phyloP scores from a whole-genome alignment of 2,329 filamentous ascomycete species.

The Fusarium pseudocircinatum region DNA sequence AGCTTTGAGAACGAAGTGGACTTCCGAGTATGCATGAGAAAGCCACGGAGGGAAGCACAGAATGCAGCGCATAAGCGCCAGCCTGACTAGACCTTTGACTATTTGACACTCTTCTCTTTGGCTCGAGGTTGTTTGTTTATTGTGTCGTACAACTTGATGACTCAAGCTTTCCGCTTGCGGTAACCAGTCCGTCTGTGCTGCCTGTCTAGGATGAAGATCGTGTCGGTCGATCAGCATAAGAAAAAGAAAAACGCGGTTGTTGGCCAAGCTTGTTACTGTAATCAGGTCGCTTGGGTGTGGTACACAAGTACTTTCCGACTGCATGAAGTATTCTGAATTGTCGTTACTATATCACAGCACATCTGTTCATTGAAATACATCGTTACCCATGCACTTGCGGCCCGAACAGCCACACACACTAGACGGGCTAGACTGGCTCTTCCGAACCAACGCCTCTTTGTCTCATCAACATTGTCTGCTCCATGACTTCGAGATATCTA shows the following conservation, averaged over 20 bases:
- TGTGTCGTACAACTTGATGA: conserved; percentile 15
- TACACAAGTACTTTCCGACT: conserved; percentile 4
- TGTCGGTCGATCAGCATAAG: conserved; percentile 23
- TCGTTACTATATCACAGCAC: background rate
- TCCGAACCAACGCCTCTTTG: background rate
- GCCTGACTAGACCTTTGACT: conserved; percentile 15
- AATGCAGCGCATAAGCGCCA: conserved; percentile 42
- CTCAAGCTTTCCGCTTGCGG: conserved; percentile 23
- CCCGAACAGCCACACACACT: background rate
- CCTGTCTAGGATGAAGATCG: conserved; percentile 22
- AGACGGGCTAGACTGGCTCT: background rate
- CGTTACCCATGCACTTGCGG: background rate
- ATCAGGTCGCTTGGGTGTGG: conserved; percentile 17
- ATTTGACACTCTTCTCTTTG: conserved; percentile 16
- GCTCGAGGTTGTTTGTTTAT: conserved; percentile 31
- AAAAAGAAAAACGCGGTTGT: conserved; percentile 29
- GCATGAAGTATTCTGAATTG: background rate
- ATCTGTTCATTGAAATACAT: background rate
- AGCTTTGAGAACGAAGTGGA: background rate
- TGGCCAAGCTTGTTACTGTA: conserved; percentile 18
- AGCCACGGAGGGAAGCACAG: conserved; percentile 3
- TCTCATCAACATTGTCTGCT: background rate
- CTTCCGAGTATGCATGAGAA: background rate
- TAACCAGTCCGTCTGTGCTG: conserved; percentile 20
- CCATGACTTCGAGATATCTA: background rate